Conservation (phyloP, 768 basidiomycete genomes). For the Strobilomyces echinocephalus region DNA sequence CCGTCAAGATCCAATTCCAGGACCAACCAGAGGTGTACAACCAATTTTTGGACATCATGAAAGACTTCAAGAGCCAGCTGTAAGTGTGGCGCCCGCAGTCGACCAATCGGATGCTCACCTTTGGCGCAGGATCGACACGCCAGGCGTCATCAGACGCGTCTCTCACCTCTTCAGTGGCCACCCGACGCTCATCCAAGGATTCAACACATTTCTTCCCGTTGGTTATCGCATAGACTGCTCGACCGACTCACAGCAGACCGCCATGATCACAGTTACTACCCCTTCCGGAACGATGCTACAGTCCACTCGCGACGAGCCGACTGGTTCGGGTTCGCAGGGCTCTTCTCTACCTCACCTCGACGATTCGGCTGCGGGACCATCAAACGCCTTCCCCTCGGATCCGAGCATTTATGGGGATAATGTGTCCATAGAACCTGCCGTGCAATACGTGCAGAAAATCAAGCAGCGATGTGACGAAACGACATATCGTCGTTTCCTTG, state of each 20-base stretch:
- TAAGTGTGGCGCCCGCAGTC: constrained; percentile 25
- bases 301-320: constrained; percentile 44
- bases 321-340: constrained; percentile 37
- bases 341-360: constrained; percentile 28
- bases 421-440: constrained; percentile 67
- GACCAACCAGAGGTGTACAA: constrained; percentile 62
- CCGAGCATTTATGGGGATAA: constrained; percentile 32
- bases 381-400: constrained; percentile 16
- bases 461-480: constrained; percentile 91
- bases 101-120: not conserved
- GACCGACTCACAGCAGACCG: constrained; percentile 55
- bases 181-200: constrained; percentile 88
- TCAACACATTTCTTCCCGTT: constrained; percentile 94
- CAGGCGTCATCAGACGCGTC: constrained; percentile 93
- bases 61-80: constrained; percentile 68
- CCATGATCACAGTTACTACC: constrained; percentile 73
- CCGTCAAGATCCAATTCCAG: constrained; percentile 57
- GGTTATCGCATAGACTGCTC: constrained; percentile 91
- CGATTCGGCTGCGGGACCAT: constrained; percentile 5
- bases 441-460: constrained; percentile 95
- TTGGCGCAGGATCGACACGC: constrained; percentile 81
- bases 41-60: constrained; percentile 64
- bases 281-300: constrained; percentile 63
- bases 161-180: constrained; percentile 90
- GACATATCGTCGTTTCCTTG: constrained; percentile 75